Percentiles rank a stretch among this genome's conserved stretches.
These are phyloP conservation scores for Backusella mclennaniae DNA, from an alignment of 192 early-diverging fungal species.

Conservation along the genomic window DNA sequence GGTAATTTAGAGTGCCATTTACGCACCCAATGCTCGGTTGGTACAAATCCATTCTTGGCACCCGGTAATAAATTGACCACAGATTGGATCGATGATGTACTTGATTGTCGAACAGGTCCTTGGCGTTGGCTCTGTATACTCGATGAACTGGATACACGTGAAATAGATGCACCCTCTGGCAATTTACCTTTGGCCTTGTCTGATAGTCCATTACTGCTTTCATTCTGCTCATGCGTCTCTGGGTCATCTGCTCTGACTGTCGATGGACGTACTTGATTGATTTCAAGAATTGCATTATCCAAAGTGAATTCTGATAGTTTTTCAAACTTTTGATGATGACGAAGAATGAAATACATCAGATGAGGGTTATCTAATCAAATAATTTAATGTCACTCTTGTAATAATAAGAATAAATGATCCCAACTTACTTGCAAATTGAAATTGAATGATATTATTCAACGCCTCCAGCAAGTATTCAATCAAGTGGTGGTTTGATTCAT, in stretches of 20 bases:
- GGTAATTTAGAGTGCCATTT: constrained; percentile 11
- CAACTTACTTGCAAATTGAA: constrained; percentile 66
- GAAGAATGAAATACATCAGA: constrained; percentile 79
- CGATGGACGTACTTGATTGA: constrained; percentile 43
- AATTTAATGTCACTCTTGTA: no score
- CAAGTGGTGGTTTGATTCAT: constrained; percentile 71
- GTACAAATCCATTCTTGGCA: constrained; percentile 13
- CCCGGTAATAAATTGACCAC: neutral
- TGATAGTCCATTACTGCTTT: neutral
- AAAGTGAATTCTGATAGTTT: constrained; percentile 67
- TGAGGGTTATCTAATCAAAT: constrained; percentile 63
- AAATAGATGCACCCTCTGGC: neutral
- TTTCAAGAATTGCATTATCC: constrained; percentile 59
- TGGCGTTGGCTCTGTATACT: neutral
- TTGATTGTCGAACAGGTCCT: neutral
- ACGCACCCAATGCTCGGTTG: constrained; percentile 26
- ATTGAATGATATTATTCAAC: constrained; percentile 82
- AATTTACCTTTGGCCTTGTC: constrained; percentile 17
- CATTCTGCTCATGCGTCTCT: neutral
- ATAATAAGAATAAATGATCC: neutral
- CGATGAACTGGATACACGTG: neutral
- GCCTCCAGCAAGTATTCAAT: constrained; percentile 79
- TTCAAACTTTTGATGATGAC: constrained; percentile 71
- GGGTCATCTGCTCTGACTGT: neutral
- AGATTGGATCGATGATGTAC: neutral